phyloP scores from a whole-genome alignment of 148 eudicot species.

The Nepenthes gracilis region DNA sequence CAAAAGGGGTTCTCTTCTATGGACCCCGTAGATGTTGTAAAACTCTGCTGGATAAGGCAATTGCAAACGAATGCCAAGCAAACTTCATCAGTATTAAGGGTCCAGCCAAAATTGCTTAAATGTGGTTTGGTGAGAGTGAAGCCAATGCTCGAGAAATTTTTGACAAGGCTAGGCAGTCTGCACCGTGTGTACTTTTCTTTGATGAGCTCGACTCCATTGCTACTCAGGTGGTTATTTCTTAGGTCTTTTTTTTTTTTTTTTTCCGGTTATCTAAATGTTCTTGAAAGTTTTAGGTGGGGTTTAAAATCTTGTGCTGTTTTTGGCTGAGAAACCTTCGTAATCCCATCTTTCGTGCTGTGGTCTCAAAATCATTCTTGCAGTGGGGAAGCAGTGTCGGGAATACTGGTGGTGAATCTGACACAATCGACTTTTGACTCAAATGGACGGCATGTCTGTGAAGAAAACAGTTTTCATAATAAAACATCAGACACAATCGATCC shows the following conservation, averaged over 20 bases:
- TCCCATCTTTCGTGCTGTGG: no score
- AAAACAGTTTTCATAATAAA: no score
- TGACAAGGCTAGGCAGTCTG: slow-evolving; percentile 78
- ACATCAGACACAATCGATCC: no score
- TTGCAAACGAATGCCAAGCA: slow-evolving; percentile 9
- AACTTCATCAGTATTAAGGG: slow-evolving; percentile 84
- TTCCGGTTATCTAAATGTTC: neutral
- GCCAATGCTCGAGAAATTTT: slow-evolving; percentile 12
- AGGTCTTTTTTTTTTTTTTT: no score
- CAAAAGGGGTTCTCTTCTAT: slow-evolving; percentile 83
- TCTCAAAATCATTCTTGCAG: neutral
- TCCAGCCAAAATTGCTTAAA: slow-evolving; percentile 57
- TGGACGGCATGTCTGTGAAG: no score
- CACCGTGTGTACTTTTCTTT: slow-evolving; percentile 52
- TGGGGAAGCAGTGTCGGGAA: neutral
- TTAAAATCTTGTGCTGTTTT: neutral
- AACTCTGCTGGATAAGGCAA: slow-evolving; percentile 80
- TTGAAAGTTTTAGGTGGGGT: neutral
- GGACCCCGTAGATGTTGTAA: slow-evolving; percentile 60
- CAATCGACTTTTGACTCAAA: no score
- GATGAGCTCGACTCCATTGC: slow-evolving; percentile 61
- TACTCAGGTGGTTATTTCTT: slow-evolving; percentile 39
- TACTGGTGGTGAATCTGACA: neutral
- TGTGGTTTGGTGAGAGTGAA: slow-evolving; percentile 96
- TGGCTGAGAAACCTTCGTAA: neutral